Base-by-base conservation (phyloP, 116 monocot genomes). In the Papilionanthe hybrid region DNA sequence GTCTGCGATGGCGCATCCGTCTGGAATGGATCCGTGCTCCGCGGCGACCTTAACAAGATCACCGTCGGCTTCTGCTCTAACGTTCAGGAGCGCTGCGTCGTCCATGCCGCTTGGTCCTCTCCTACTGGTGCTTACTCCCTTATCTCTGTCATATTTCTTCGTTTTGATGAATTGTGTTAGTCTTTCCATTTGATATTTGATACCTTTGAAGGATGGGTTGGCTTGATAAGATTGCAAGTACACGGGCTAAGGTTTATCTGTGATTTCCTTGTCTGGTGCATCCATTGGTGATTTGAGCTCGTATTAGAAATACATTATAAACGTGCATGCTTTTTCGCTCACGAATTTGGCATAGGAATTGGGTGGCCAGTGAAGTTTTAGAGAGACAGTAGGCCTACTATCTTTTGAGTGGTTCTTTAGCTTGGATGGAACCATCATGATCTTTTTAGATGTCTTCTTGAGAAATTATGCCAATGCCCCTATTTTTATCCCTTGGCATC, bases 1-100 rank as follows among this genome's bases (percentile, higher is more conserved):
- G 91, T 96, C 32, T 86, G 67, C 79, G 96, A 96, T 80, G 96
- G 90, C 18, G 85, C 93, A 10, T 96, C 96, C 58, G 96, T 96
- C 17, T 96, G 96, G 96, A 88, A 82, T 81, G 96, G 96, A 12
- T 83, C 88, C 55, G 96, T 96, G 30, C 90, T 96, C 60, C 87
- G 96, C 19, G 96, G 96, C 5, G 96, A 96, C 82, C 90, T 96
- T 57, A 96, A 96, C 82, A 96, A 90, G 90, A 90, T 96, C 82
- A 91, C 91, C 18, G 78, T 96, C 30, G 96, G 96, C 1, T 96
- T 96, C 89, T 88, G 85, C 80, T 91, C 96, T 65, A 96, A 91
- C 69, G 90, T 96, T 30, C 96, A 96, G 88, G 96, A 96, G 87
- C 78, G 90, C 22, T 96, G 96, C 79, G 93, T 96, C 15, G 74